A percentile compares a stretch with the other conserved stretches of the same genome.
phyloP scores from a whole-genome alignment of 2,329 filamentous ascomycete genomes.

The Scedosporium minutisporum region DNA sequence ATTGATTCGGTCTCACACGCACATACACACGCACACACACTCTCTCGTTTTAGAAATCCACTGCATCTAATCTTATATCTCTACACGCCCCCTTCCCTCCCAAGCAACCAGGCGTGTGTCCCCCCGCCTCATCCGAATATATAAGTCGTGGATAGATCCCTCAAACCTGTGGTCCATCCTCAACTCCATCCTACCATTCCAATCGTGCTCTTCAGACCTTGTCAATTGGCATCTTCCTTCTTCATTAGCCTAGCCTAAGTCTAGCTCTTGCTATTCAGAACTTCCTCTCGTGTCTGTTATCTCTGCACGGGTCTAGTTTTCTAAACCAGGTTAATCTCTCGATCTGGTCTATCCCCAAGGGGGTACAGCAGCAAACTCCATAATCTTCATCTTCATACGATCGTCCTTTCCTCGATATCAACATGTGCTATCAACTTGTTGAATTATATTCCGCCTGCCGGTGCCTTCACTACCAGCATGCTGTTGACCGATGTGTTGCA shows the following conservation, averaged over 20 bases:
- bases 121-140: not conserved
- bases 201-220: not conserved
- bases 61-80: not conserved
- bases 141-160: not conserved
- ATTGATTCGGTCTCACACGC: conserved; percentile 9
- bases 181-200: not conserved
- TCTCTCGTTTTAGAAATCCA: conserved; percentile 10
- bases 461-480: conserved; percentile 81
- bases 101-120: not conserved
- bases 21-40: not conserved
- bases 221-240: not conserved
- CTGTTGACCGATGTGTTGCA: conserved; percentile 69
- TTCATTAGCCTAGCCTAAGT: not conserved
- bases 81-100: not conserved
- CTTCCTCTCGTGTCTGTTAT: not conserved
- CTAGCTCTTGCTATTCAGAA: not conserved
- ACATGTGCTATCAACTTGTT: conserved; percentile 80
- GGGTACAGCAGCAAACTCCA: not conserved
- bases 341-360: not conserved
- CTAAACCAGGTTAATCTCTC: no score
- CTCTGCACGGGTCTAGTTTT: not conserved
- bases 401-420: conserved; percentile 13
- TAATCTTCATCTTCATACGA: not conserved
- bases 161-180: not conserved
- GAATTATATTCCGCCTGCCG: conserved; percentile 81